Conservation (phyloP, 1,284 basidiomycete genomes). For the Phellopilus nigrolimitatus region DNA sequence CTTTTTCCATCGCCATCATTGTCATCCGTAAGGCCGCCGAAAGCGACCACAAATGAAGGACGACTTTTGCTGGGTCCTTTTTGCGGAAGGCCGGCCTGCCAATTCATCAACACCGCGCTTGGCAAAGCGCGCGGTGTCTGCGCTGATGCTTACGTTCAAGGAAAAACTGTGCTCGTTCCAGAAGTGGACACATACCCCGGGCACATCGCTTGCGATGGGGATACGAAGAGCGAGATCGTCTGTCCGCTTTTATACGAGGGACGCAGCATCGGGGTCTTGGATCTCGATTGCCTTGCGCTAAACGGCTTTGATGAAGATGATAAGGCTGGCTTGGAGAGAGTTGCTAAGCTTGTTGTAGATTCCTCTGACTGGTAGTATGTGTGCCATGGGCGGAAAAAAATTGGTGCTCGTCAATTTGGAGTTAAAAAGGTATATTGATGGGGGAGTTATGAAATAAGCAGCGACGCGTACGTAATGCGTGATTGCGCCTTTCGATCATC, state of each 20-base stretch:
- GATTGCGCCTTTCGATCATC: constrained; percentile 2
- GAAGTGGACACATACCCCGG: constrained; percentile 80
- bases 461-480: neutral
- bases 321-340: constrained; percentile 62
- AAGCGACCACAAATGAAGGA: constrained; percentile 16
- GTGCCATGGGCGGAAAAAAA: too few relatives aligned
- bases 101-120: constrained; percentile 61
- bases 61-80: constrained; percentile 75
- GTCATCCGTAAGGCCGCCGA: constrained; percentile 10
- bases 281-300: constrained; percentile 76
- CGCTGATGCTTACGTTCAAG: constrained; percentile 65
- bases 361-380: constrained; percentile 53
- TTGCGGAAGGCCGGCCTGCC: constrained; percentile 85
- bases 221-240: constrained; percentile 84
- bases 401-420: too few relatives aligned
- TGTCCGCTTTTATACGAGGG: constrained; percentile 57
- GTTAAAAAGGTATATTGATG: too few relatives aligned
- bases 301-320: constrained; percentile 75
- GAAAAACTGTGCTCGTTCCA: constrained; percentile 55
- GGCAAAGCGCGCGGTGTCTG: constrained; percentile 72
- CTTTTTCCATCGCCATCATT: constrained; percentile 52
- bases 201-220: constrained; percentile 86
- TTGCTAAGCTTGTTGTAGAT: constrained; percentile 56
- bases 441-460: too few relatives aligned
- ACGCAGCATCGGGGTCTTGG: constrained; percentile 68